Base-by-base conservation (phyloP, 257 asterid genomes). In the Nicotiana paniculata region DNA sequence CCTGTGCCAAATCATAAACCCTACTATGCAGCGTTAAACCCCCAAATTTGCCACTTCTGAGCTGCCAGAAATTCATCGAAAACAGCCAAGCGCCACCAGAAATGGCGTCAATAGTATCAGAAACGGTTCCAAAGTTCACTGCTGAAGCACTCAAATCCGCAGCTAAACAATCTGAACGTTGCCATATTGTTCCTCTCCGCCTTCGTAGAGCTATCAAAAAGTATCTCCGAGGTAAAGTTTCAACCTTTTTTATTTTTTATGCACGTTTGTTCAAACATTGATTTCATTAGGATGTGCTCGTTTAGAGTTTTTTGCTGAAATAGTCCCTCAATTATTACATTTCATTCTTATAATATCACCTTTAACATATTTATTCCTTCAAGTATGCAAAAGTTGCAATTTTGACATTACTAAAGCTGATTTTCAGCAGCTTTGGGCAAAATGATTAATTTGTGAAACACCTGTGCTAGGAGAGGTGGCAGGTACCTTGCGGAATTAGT, bases 111-210 rank as follows among this genome's bases (percentile, higher is more conserved):
- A 28, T 83, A 66, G 43, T 90, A 75, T 76, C 97, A 64, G 94
- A 92, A 90, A 79, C 89, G 16, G 81, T 93, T 53, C 97, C 98
- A 0, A 93, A 86, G 55, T 91, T 96, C 91, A 94, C 99, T 11
- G 92, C 91, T 15, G 98, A 91, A 81, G 88, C 97, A 59, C 94
- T 96, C 75, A 95, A 93, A 81, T 88, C 92, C 59, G 99, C 99
- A 53, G 96, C 99, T 46, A 96, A 93, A 83, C 97, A 93, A 82
- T 96, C 99, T 17, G 87, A 94, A 51, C 85, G 91, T 76, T 94
- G 97, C 91, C 97, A 85, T 79, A 77, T 93, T 65, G 87, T 96
- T 74, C 95, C 97, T 33, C 85, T 85, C 84, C 88, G 88, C 64
- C 97, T 96, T 80, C 97, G 99, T 86, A 84, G 89, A 18, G 97